Percentiles rank a stretch among this genome's conserved stretches.
Conservation (phyloP, 768 basidiomycete species). For the Mycena pura region DNA sequence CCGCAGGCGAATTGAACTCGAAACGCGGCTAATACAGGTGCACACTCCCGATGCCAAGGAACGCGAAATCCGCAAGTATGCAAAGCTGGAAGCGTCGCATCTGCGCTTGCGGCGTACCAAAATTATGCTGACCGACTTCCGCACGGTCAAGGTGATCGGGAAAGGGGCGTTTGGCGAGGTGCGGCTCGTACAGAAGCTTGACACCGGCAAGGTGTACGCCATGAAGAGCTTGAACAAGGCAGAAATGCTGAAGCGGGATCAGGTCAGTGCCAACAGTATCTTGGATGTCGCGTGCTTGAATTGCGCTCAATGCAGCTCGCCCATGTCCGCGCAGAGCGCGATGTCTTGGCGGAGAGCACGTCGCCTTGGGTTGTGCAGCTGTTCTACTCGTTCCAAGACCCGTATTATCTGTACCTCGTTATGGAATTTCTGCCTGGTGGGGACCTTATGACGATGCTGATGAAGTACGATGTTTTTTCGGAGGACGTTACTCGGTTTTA, state of each 20-base stretch:
- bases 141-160: conserved; percentile 97
- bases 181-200: conserved; percentile 93
- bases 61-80: conserved; percentile 85
- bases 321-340: conserved; percentile 96
- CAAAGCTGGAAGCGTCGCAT: conserved; percentile 87
- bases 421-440: conserved; percentile 90
- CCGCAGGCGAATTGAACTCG: conserved; percentile 84
- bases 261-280: conserved; percentile 58
- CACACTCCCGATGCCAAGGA: conserved; percentile 84
- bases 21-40: conserved; percentile 81
- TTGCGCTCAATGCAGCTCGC: conserved; percentile 68
- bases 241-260: conserved; percentile 99
- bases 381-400: conserved; percentile 98
- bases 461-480: conserved; percentile 99
- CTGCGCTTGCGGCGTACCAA: conserved; percentile 92
- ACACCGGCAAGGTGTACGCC: conserved; percentile 97
- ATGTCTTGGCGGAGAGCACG: conserved; percentile 95
- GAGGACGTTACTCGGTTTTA: conserved; percentile 99
- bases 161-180: conserved; percentile 99
- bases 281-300: not conserved
- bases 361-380: conserved; percentile 98
- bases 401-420: conserved; percentile 94
- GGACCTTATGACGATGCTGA: conserved; percentile 99
- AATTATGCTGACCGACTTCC: conserved; percentile 91
- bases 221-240: conserved; percentile 99